These are phyloP conservation scores for Ceratocystis alfenasii DNA, from an alignment of 2,329 filamentous ascomycete species.

Conservation along the genomic window DNA sequence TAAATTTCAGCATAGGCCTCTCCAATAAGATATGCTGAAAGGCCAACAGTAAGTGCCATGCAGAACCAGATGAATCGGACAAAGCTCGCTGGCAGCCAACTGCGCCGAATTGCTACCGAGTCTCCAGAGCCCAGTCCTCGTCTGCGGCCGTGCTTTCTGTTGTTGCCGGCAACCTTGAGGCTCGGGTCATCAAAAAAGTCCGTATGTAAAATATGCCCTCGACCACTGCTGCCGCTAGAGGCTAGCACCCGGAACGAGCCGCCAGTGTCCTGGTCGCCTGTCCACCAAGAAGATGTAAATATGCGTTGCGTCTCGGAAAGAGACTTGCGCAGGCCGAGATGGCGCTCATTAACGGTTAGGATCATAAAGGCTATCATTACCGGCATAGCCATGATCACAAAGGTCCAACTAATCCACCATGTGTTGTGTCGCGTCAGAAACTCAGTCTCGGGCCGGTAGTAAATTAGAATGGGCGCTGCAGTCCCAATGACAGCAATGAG, in stretches of 20 bases:
- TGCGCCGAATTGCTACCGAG: conserved; percentile 35
- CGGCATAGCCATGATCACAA: conserved; percentile 57
- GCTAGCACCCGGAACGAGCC: conserved; percentile 32
- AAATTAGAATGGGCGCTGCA: conserved; percentile 47
- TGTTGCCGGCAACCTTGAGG: conserved; percentile 20
- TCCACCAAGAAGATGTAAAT: conserved; percentile 56
- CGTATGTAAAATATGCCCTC: conserved; percentile 27
- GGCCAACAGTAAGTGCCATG: conserved; percentile 47
- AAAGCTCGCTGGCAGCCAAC: conserved; percentile 54
- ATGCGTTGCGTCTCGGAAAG: conserved; percentile 56
- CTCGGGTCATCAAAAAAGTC: conserved; percentile 22
- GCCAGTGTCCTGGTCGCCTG: conserved; percentile 40
- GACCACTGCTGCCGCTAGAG: conserved; percentile 26
- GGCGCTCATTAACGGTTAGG: conserved; percentile 51
- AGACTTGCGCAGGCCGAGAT: conserved; percentile 47
- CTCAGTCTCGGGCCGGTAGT: conserved; percentile 40
- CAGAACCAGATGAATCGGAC: conserved; percentile 60
- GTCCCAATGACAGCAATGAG: conserved; percentile 50
- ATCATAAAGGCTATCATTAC: conserved; percentile 54
- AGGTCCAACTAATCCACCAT: conserved; percentile 57
- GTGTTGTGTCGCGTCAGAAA: conserved; percentile 52
- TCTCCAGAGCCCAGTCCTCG: conserved; percentile 19
- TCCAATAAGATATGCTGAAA: conserved; percentile 55
- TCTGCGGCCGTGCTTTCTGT: neutral
- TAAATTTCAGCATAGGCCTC: conserved; percentile 60